These are phyloP conservation scores for Cicer arietinum DNA, from an alignment of 306 rosid species.

Conservation along the genomic window DNA sequence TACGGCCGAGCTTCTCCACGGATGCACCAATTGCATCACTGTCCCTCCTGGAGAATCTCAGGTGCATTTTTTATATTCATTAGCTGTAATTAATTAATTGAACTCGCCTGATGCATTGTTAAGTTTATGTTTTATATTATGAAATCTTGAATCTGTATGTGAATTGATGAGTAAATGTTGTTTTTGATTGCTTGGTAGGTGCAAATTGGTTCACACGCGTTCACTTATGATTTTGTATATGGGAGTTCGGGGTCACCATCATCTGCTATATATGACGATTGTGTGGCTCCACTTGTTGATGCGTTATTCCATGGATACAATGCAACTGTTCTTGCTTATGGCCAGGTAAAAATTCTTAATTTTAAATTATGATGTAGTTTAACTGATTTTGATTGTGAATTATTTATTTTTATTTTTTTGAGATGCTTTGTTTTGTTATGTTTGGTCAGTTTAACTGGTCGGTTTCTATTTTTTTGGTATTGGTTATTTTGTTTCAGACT, in stretches of 20 bases:
- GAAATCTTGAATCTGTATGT: background rate
- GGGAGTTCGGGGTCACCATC: slow-evolving; percentile 61
- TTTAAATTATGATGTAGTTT: background rate
- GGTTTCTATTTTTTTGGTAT: background rate
- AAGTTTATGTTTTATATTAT: background rate
- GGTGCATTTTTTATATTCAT: slow-evolving; percentile 40
- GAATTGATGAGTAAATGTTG: background rate
- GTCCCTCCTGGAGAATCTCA: slow-evolving; percentile 88
- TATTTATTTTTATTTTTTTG: background rate
- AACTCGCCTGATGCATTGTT: background rate
- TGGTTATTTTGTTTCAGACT: slow-evolving; percentile 56
- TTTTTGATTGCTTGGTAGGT: slow-evolving; percentile 56
- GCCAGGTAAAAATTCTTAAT: slow-evolving; percentile 65
- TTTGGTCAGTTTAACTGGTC: background rate
- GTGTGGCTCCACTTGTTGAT: slow-evolving; percentile 89
- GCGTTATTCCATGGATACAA: slow-evolving; percentile 88
- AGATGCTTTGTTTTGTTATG: background rate
- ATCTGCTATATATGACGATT: slow-evolving; percentile 64
- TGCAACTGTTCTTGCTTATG: slow-evolving; percentile 96
- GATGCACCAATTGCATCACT: slow-evolving; percentile 90
- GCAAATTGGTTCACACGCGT: slow-evolving; percentile 84
- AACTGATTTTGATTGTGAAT: background rate
- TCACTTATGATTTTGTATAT: slow-evolving; percentile 86
- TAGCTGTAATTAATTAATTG: background rate
- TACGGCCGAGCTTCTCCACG: slow-evolving; percentile 80